Percentiles rank a stretch among this genome's conserved stretches.
phyloP scores from a whole-genome alignment of 768 basidiomycete genomes.

The Obba rivulosa region DNA sequence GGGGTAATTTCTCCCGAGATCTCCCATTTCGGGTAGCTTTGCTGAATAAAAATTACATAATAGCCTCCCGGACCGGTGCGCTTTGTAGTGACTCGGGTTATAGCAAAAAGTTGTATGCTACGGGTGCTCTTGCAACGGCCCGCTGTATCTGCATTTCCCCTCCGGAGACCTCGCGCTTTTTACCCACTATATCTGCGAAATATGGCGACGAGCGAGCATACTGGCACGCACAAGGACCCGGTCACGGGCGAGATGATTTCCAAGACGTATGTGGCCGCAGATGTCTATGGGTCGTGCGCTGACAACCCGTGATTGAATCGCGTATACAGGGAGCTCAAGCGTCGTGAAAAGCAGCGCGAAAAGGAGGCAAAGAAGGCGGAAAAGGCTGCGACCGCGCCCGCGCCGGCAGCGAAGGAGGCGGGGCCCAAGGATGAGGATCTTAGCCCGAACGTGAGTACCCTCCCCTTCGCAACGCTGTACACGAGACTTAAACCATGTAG shows the following conservation, averaged over 20 bases:
- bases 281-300: too few species aligned
- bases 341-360: constrained; percentile 79
- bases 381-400: constrained; percentile 55
- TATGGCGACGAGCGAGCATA: constrained; percentile 33
- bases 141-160: constrained; percentile 6
- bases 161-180: constrained; percentile 2
- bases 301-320: too few species aligned
- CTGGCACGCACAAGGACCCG: constrained; percentile 60
- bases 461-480: too few species aligned
- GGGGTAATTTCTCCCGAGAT: too few species aligned
- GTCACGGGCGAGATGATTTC: constrained; percentile 96
- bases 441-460: constrained; percentile 74
- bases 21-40: neutral
- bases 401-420: constrained; percentile 30
- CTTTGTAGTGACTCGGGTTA: neutral
- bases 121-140: constrained; percentile 19
- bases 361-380: constrained; percentile 70
- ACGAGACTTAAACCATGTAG: constrained; percentile 33
- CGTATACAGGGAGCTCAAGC: constrained; percentile 80
- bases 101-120: constrained; percentile 22
- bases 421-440: constrained; percentile 72
- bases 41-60: neutral
- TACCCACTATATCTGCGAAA: constrained; percentile 9
- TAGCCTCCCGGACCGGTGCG: neutral
- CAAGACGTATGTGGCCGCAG: constrained; percentile 65